These are phyloP conservation scores for Sanghuangporus sanghuang DNA, from an alignment of 1,284 basidiomycete species.

Conservation along the genomic window DNA sequence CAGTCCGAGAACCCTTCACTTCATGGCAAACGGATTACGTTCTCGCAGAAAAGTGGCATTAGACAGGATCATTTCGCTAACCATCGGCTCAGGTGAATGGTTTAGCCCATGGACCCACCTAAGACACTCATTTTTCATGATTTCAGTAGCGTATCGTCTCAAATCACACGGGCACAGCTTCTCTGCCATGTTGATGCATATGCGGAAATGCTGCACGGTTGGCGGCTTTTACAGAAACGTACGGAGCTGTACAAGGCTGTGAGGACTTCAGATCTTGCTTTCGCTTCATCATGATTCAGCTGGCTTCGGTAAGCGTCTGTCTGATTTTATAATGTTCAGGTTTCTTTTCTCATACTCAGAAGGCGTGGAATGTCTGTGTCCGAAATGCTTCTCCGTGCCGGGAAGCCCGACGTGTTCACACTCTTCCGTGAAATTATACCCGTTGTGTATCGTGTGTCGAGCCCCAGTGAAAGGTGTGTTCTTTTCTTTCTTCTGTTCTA, in stretches of 20 bases:
- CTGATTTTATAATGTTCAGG: neutral
- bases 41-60: neutral
- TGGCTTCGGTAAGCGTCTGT: slow-evolving; percentile 27
- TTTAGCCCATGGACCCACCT: neutral
- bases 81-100: neutral
- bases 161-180: slow-evolving; percentile 33
- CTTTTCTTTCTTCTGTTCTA: neutral
- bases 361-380: slow-evolving; percentile 7
- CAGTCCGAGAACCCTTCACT: neutral
- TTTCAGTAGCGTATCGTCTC: neutral
- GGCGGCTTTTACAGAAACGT: slow-evolving; percentile 63
- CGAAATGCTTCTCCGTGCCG: slow-evolving; percentile 16
- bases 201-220: slow-evolving; percentile 68
- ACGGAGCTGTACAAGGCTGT: slow-evolving; percentile 65
- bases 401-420: slow-evolving; percentile 39
- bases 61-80: neutral
- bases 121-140: neutral
- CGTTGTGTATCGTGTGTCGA: slow-evolving; percentile 69
- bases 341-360: neutral
- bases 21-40: neutral
- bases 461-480: slow-evolving; percentile 70
- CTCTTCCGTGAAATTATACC: slow-evolving; percentile 42
- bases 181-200: slow-evolving; percentile 62
- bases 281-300: slow-evolving; percentile 25
- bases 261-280: slow-evolving; percentile 22